phyloP scores from a whole-genome alignment of 805 yeast species.

The Lipomyces lipofer region DNA sequence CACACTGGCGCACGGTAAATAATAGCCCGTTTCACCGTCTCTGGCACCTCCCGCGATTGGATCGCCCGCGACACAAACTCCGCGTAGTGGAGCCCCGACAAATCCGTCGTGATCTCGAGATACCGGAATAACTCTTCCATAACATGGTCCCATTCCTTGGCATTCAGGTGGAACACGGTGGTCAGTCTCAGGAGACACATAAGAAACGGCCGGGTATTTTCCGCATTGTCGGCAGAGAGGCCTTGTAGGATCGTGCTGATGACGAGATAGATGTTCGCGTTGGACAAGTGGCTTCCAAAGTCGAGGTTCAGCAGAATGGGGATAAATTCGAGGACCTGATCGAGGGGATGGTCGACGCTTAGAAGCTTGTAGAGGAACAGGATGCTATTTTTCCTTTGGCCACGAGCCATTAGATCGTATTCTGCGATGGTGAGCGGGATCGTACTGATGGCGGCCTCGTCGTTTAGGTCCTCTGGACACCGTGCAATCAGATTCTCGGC shows the following conservation, averaged over 20 bases:
- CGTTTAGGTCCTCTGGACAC: neutral
- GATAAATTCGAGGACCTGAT: conserved; percentile 5
- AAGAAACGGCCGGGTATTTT: neutral
- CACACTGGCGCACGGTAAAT: conserved; percentile 3
- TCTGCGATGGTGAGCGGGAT: conserved; percentile 8
- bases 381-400: neutral
- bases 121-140: neutral
- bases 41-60: conserved; percentile 2
- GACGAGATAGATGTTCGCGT: conserved; percentile 1
- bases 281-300: neutral
- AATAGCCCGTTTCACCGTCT: conserved; percentile 4
- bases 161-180: neutral
- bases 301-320: neutral
- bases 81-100: conserved; percentile 8
- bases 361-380: conserved; percentile 6
- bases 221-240: neutral
- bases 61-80: conserved; percentile 8
- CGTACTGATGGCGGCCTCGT: neutral
- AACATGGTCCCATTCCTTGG: conserved; percentile 12
- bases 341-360: conserved; percentile 9
- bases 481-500: conserved; percentile 2
- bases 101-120: neutral
- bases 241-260: conserved; percentile 10
- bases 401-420: conserved; percentile 7
- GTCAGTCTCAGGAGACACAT: neutral